These are phyloP conservation scores for Avena atlantica DNA, from an alignment of 176 grass and related monocot genomes.

Conservation along the genomic window DNA sequence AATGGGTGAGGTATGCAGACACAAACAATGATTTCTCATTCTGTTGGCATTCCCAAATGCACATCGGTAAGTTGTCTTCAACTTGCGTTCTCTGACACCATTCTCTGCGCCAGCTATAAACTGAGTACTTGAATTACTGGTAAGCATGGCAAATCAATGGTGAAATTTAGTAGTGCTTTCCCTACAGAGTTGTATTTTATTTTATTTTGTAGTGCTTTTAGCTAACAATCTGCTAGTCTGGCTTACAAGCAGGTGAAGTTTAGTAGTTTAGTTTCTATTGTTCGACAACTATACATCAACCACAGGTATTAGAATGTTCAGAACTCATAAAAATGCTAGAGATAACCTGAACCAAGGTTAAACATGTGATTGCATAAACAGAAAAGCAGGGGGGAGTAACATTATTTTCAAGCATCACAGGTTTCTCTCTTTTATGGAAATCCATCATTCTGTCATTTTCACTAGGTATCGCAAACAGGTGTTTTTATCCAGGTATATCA, in stretches of 20 bases:
- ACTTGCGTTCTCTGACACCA: background rate
- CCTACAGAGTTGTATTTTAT: background rate
- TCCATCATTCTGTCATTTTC: background rate
- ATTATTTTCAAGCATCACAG: background rate
- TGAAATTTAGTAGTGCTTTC: background rate
- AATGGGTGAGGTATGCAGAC: background rate
- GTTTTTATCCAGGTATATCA: background rate
- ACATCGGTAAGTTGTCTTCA: background rate
- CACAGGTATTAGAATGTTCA: background rate
- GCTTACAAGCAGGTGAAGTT: background rate
- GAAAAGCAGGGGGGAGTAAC: background rate
- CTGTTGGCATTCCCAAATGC: background rate
- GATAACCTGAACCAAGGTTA: background rate
- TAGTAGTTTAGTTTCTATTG: background rate
- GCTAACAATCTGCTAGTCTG: background rate
- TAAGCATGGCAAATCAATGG: background rate
- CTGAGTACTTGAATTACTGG: background rate
- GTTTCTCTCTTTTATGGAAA: background rate
- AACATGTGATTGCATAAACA: background rate
- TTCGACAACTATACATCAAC: background rate
- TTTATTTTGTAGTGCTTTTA: background rate
- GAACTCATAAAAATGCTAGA: background rate
- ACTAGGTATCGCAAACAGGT: background rate
- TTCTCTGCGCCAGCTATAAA: background rate
- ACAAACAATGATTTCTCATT: background rate